Base-by-base conservation (phyloP, 2,329 filamentous ascomycete species). In the Stagonosporopsis chrysanthemi region DNA sequence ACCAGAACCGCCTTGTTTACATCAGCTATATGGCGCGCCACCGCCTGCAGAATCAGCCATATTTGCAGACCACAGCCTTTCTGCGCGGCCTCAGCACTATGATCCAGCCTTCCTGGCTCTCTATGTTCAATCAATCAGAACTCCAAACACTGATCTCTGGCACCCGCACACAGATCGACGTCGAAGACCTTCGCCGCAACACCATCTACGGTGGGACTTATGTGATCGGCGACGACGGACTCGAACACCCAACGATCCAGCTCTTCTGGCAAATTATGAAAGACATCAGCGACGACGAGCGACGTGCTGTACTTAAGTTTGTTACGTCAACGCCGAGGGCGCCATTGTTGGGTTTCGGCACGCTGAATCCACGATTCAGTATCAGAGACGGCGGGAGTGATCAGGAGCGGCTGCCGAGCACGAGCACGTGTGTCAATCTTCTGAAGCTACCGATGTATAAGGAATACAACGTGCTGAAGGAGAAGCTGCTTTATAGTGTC, bases 61-160 rank as follows among this genome's bases (percentile, higher is more conserved):
- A 85, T 46, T 79, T 83, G n/a, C 92, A 97, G 71, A 97, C 93
- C 0, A 84, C 87, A 22, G 92, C 92, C 1, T 99, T 99, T 75
- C 84, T 99, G 7, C 87, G 87, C 53, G 95, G 95, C 0, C 86
- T 99, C 1, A 87, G 90, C 22, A 84, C 88, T 63, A 96, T 99
- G 71, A 95, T 99, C 63, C 89, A 93, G 56, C 93, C 94, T 0
- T 86, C 87, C 3, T 99, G 95, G 95, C 84, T 99, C 4, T 92
- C 90, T 68, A 98, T 99, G 95, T 99, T 99, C 82, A 99, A 99
- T 76, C 94, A 97, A 75, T 87, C 87, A 3, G 95, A 99, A 75
- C 84, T 99, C 4, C 95, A 98, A 78, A 95, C 91, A 1, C 87
- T 99, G 6, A 90, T 99, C 15, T 91, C 92, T 50, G 95, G 95